Conservation (phyloP, 106 monocot species). For the Allium sativum region DNA sequence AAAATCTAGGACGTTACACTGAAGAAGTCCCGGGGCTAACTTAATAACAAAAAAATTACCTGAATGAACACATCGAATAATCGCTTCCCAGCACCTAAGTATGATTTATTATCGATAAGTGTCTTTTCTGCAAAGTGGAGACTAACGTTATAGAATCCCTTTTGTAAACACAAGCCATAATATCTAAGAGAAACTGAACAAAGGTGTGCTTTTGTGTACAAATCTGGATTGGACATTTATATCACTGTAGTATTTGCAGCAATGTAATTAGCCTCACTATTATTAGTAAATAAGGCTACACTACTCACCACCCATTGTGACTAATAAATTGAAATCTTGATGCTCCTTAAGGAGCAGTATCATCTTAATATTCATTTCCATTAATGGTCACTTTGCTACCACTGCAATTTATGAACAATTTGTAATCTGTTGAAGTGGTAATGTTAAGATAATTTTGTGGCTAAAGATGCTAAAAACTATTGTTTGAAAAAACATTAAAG, state of each 20-base stretch:
- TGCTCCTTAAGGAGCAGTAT: conserved; percentile 8
- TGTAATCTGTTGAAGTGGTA: conserved; percentile 10
- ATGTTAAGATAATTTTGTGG: not conserved
- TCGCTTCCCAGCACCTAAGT: conserved; percentile 26
- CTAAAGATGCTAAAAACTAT: not conserved
- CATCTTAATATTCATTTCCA: conserved; percentile 26
- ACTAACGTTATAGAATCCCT: conserved; percentile 31
- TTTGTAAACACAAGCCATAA: conserved; percentile 45
- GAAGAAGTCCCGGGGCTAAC: too few species aligned
- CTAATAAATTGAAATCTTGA: conserved; percentile 5
- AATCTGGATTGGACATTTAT: conserved; percentile 14
- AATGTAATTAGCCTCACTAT: conserved; percentile 8
- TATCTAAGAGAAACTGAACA: conserved; percentile 38
- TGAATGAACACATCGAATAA: conserved; percentile 51
- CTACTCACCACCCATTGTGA: conserved; percentile 46
- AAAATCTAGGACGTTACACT: too few species aligned
- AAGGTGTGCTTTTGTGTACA: conserved; percentile 35
- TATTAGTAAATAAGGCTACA: conserved; percentile 26
- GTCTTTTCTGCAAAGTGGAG: conserved; percentile 54
- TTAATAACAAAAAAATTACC: conserved; percentile 14
- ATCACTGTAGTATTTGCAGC: conserved; percentile 20
- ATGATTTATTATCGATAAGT: conserved; percentile 30
- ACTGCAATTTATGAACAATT: conserved; percentile 56
- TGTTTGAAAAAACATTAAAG: not conserved
- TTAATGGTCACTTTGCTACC: conserved; percentile 18